Conservation (phyloP, 2,329 filamentous ascomycete genomes). For the Neonectria ditissima region DNA sequence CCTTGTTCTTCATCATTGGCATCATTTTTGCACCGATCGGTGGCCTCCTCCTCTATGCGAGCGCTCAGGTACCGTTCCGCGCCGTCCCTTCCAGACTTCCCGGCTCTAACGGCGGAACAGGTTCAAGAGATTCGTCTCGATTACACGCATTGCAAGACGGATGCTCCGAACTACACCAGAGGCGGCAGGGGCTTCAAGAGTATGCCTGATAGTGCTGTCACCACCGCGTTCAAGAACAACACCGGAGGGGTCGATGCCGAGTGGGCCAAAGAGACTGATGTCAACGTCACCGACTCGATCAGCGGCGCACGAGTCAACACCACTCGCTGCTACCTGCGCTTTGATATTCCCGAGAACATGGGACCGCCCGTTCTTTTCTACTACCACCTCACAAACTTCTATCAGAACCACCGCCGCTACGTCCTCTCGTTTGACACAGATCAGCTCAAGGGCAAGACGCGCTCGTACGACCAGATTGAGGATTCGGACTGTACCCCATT, state of each 20-base stretch:
- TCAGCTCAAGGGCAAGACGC: slow-evolving; percentile 80
- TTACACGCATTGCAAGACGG: slow-evolving; percentile 80
- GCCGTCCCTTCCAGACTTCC: neutral
- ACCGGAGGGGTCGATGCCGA: slow-evolving; percentile 53
- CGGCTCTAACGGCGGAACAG: slow-evolving; percentile 56
- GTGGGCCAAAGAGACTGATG: slow-evolving; percentile 57
- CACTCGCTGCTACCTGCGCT: slow-evolving; percentile 78
- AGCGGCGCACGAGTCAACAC: slow-evolving; percentile 54
- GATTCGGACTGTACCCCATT: slow-evolving; percentile 82
- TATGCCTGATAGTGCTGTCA: slow-evolving; percentile 70
- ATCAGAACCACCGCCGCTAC: slow-evolving; percentile 98
- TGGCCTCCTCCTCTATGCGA: slow-evolving; percentile 87
- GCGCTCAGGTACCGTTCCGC: slow-evolving; percentile 71
- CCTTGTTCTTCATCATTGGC: slow-evolving; percentile 90
- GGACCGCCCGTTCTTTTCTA: slow-evolving; percentile 89
- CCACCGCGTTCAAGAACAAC: slow-evolving; percentile 77
- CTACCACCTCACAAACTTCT: slow-evolving; percentile 97
- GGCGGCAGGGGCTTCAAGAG: slow-evolving; percentile 51
- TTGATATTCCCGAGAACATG: slow-evolving; percentile 83
- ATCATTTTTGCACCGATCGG: slow-evolving; percentile 95
- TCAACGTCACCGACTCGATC: slow-evolving; percentile 49
- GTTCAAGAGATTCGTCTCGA: slow-evolving; percentile 93
- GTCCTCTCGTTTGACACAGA: slow-evolving; percentile 88
- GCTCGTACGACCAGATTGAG: slow-evolving; percentile 70
- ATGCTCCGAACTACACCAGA: slow-evolving; percentile 59